These are phyloP conservation scores for Colletotrichum coccodes DNA, from an alignment of 2,329 filamentous ascomycete species.

Conservation along the genomic window DNA sequence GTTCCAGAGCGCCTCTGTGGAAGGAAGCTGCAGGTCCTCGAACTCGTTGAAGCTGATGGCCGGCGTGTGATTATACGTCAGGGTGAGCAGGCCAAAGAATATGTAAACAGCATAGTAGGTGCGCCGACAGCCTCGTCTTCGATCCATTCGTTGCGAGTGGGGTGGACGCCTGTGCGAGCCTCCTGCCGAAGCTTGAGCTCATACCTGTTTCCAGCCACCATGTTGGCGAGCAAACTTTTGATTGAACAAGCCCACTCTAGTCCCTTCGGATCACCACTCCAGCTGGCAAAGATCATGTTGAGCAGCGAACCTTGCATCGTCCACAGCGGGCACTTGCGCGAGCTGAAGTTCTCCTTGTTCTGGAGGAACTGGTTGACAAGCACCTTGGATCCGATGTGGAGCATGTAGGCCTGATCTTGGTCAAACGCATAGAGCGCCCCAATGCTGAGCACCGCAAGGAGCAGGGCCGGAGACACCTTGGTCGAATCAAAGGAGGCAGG, in stretches of 20 bases:
- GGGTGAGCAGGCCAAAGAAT: conserved; percentile 93
- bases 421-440: conserved; percentile 97
- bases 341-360: conserved; percentile 99
- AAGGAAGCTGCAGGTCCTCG: conserved; percentile 90
- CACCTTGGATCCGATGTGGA: conserved; percentile 97
- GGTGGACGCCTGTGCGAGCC: conserved; percentile 79
- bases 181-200: conserved; percentile 94
- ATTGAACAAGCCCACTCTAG: conserved; percentile 99
- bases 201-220: conserved; percentile 97
- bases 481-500: conserved; percentile 89
- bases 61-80: conserved; percentile 98
- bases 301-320: conserved; percentile 97
- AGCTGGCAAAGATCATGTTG: conserved; percentile 99
- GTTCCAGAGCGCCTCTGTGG: conserved; percentile 95
- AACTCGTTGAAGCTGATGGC: conserved; percentile 99
- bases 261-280: conserved; percentile 97
- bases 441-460: conserved; percentile 92
- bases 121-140: conserved; percentile 94
- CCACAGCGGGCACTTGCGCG: conserved; percentile 95
- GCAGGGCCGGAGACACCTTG: conserved; percentile 80
- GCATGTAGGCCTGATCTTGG: conserved; percentile 94
- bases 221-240: conserved; percentile 96
- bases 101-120: conserved; percentile 99
- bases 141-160: conserved; percentile 90
- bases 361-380: conserved; percentile 96